Base-by-base conservation (phyloP, 176 grass and related monocot genomes). In the Oryza meyeriana region DNA sequence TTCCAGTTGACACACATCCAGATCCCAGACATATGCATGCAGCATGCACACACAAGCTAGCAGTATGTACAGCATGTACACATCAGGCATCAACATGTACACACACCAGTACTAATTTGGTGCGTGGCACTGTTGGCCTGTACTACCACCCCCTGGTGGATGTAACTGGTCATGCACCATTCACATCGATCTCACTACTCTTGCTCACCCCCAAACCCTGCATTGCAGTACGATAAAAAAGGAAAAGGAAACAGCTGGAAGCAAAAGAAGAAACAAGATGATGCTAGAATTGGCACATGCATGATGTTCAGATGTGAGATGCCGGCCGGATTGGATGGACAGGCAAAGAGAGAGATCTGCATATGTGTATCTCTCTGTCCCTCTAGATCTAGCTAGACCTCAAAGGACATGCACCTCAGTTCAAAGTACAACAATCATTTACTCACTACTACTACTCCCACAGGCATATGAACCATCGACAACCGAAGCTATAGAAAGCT, bases 271-370 rank as follows among this genome's bases (percentile, higher is more conserved):
- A 65, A 85, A 85, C 77, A 89, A 78, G 68, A 38, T 79, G 58
- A 83, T 74, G 73, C 58, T 57, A n/a, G 88, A 90, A 77, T 90
- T 79, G 84, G 78, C 88, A 73, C 79, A 90, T 83, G 83, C 74
- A 90, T 79, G 83, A 82, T 78, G 72, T 44, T 26, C 79, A 74
- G 12, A 73, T 17, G 35, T 11, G 22, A 59, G 55, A 59, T 59
- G 55, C 55, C n/a, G 20, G 55, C 8, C 55, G n/a, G n/a, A 59
- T 59, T 24, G 52, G 22, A 58, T 58, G 20, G 48, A 55, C 50
- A 55, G 6, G 82, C 82, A 89, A 89, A 27, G 82, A 76, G 87
- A 89, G 71, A 89, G 81, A 63, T 75, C 70, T 75, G 69, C 76
- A 84, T 67, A 88, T 72, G 78, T 72, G 68, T 61, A 88, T 88